A percentile compares a stretch with the other conserved stretches of the same genome.
These are phyloP conservation scores for Tetrapisispora phaffii DNA, from an alignment of 805 yeast genomes.

Conservation along the genomic window DNA sequence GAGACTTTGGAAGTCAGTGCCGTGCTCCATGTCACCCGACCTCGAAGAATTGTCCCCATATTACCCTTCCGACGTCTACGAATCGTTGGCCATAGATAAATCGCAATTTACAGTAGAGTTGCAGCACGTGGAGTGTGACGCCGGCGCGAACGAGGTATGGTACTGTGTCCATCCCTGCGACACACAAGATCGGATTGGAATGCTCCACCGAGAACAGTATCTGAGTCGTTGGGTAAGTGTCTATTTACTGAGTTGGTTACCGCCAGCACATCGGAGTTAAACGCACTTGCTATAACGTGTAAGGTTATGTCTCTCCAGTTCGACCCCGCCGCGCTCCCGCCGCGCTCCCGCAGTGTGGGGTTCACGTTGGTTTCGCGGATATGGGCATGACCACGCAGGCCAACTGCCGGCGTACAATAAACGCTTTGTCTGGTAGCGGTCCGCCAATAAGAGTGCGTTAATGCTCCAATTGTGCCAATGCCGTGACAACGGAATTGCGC, in stretches of 20 bases:
- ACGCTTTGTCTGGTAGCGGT: too few species aligned
- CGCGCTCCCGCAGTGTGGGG: too few species aligned
- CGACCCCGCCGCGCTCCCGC: too few species aligned
- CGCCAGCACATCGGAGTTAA: neutral
- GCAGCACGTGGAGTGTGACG: neutral
- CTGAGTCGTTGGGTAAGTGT: slow-evolving; percentile 22
- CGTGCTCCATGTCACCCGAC: neutral
- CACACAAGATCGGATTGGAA: slow-evolving; percentile 20
- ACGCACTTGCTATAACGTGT: too few species aligned
- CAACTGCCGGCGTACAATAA: too few species aligned
- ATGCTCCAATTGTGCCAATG: too few species aligned
- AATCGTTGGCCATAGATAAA: neutral
- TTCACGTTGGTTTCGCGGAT: too few species aligned
- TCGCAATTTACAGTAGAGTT: neutral
- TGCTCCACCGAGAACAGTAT: slow-evolving; percentile 8
- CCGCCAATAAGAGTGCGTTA: too few species aligned
- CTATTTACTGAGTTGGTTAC: slow-evolving; percentile 13
- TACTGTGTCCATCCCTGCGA: slow-evolving; percentile 24
- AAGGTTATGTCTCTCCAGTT: too few species aligned
- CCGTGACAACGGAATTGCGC: too few species aligned
- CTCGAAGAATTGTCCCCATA: neutral
- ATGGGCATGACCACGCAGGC: too few species aligned
- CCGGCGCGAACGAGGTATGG: slow-evolving; percentile 12
- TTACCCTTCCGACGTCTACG: neutral
- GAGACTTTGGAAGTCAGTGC: neutral